phyloP scores from a whole-genome alignment of 2,329 filamentous ascomycete species.

The Hortaea werneckii region DNA sequence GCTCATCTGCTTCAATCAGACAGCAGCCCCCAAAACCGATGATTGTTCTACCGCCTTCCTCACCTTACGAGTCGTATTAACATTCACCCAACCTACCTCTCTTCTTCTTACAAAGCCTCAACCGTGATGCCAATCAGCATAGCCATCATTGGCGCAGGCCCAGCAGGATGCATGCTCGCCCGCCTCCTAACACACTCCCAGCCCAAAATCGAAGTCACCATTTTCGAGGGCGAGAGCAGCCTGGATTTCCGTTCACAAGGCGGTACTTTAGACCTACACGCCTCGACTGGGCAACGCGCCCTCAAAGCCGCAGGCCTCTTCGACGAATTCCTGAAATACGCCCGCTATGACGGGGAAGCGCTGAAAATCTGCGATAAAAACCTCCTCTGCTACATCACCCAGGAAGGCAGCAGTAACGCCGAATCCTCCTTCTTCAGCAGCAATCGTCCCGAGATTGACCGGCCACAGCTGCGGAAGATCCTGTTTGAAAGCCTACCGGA shows the following conservation, averaged over 20 bases:
- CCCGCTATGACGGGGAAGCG: constrained; percentile 35
- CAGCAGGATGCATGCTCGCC: constrained; percentile 26
- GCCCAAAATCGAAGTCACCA: constrained; percentile 12
- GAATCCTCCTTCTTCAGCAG: constrained; percentile 10
- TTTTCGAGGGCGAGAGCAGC: constrained; percentile 25
- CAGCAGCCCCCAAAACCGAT: too few relatives aligned
- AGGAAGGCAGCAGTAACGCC: constrained; percentile 15
- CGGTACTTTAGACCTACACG: constrained; percentile 29
- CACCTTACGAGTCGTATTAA: too few relatives aligned
- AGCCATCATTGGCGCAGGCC: constrained; percentile 29
- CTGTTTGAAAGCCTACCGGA: constrained; percentile 23
- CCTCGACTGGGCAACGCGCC: constrained; percentile 24
- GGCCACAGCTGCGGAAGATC: constrained; percentile 24
- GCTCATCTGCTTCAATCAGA: too few relatives aligned
- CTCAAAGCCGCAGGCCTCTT: constrained; percentile 24
- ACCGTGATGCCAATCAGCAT: constrained; percentile 11
- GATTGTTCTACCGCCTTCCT: too few relatives aligned
- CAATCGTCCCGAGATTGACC: constrained; percentile 29
- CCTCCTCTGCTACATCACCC: constrained; percentile 18
- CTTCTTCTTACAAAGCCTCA: too few relatives aligned
- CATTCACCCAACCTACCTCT: too few relatives aligned
- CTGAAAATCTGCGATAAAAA: constrained; percentile 33
- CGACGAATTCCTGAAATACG: constrained; percentile 24
- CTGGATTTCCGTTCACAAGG: constrained; percentile 24
- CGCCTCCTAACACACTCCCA: constrained; percentile 21